Evolutionary conservation across 2,329 filamentous ascomycete species (phyloP), one percentile per base, ranked within the genome.

Genomic region (Paecilomyces variotii): DNA sequence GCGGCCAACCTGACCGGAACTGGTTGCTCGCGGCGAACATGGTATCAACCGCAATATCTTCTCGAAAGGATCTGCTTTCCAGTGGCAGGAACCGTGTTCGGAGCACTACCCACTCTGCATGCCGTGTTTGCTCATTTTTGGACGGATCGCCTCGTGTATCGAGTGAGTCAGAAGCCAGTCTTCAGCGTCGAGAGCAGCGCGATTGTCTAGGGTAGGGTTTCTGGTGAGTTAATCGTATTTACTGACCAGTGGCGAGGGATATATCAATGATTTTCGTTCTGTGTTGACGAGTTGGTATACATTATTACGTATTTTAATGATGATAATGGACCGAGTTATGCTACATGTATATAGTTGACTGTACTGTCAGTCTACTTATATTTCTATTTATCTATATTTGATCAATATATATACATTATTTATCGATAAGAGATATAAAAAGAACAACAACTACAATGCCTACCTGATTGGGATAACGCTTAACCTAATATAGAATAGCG

Each of bases 61-160:
- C 65, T 83, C 52, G 87, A 90, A 71, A 87, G 87, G 61, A 66
- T 84, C 59, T 78, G 85, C 67, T 86, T 88, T 26, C 87, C 87
- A 0, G 69, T 89, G 9, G 85, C 88, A 9, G 87, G 86, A 4
- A 85, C 86, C 1, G 64, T 89, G 2, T 90, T 85, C 65, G 87
- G 87, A 19, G 82, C 85, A 0, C 81, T 89, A 19, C 87, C 87
- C 0, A 84, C 84, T 51, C 78, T 85, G 3, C 85, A 89, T 62
- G 87, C 87, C 1, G 83, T 87, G 62, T 72, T 89, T 57, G 83
- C 80, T 67, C 87, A 90, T 69, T 84, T 90, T 67, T 90, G 86
- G 82, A 88, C 85, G 0, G 76, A 86, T 34, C 79, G 87, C 58
- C 70, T 90, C 63, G 84, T 87, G 10, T 90, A 90, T 72, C 82